phyloP scores from a whole-genome alignment of 495 filamentous ascomycete species.

The Tuber brumale region DNA sequence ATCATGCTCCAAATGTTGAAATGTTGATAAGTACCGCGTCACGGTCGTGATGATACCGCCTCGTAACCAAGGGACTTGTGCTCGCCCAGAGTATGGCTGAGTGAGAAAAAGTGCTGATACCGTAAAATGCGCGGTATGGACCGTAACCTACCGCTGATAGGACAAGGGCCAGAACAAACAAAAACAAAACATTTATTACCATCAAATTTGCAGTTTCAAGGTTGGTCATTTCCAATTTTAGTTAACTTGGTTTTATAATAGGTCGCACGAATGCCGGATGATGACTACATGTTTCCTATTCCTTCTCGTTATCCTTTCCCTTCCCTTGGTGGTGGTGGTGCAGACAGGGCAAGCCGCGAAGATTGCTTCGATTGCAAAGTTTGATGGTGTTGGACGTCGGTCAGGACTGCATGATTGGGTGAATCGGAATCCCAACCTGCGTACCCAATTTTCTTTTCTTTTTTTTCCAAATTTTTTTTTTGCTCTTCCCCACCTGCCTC shows the following conservation, averaged over 20 bases:
- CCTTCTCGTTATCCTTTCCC: background rate
- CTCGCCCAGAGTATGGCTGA: background rate
- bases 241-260: background rate
- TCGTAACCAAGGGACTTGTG: background rate
- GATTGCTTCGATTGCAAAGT: slow-evolving; percentile 1
- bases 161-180: background rate
- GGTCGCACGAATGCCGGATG: background rate
- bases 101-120: slow-evolving; percentile 2
- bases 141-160: background rate
- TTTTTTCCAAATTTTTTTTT: slow-evolving; percentile 15
- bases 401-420: slow-evolving; percentile 31
- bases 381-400: slow-evolving; percentile 1
- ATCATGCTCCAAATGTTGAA: slow-evolving; percentile 4
- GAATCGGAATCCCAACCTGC: slow-evolving; percentile 26
- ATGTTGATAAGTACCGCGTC: background rate
- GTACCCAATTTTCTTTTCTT: slow-evolving; percentile 6
- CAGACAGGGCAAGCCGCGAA: background rate
- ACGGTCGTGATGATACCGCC: background rate
- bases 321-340: background rate
- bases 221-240: background rate
- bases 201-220: background rate
- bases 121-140: background rate
- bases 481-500: slow-evolving; percentile 14
- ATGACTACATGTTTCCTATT: slow-evolving; percentile 5
- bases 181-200: background rate